Base-by-base conservation (phyloP, 345 rosid genomes). In the Eucalyptus curtisii region DNA sequence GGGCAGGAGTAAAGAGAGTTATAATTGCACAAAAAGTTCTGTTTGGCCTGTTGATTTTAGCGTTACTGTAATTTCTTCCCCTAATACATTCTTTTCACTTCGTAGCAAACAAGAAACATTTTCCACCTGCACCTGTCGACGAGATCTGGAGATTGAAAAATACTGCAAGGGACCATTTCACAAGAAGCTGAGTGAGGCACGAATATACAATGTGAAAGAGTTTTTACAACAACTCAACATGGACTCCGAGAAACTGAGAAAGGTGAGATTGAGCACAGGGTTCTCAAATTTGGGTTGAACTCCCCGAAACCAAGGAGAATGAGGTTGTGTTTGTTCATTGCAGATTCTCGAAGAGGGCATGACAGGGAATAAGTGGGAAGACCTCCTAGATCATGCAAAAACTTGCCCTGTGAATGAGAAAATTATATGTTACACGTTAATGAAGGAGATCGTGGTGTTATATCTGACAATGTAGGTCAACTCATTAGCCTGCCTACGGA, bases 81-180 rank as follows among this genome's bases (percentile, higher is more conserved):
- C 59, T 53, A 53, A 94, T 49, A 92, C 16, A n/a, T 85, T 79
- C 31, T 82, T 85, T 57, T 86, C 22, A 27, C 25, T 87, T 48
- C 59, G n/a, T 93, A 97, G 99, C 93, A 84, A 94, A 97, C 92
- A 95, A 93, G 93, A 97, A 97, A 92, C 99, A 96, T 89, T 92
- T 96, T 86, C 98, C 99, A 16, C 98, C 99, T 85, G 94, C 95
- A 47, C 86, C 95, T 87, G 89, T 91, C 88, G 99, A 96, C 92
- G 96, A 96, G 68, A 96, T 97, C 5, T 97, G 99, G 98, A 94
- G 99, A 91, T 91, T 97, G 95, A 96, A 97, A 90, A 94, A 94
- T 90, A 96, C 95, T 86, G 99, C 96, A 37, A 95, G 81, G 99
- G 99, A 10, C 92, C 93, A 13, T 93, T 93, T 86, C 97, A 94